Base-by-base conservation (phyloP, 306 rosid species). In the Purshia tridentata region DNA sequence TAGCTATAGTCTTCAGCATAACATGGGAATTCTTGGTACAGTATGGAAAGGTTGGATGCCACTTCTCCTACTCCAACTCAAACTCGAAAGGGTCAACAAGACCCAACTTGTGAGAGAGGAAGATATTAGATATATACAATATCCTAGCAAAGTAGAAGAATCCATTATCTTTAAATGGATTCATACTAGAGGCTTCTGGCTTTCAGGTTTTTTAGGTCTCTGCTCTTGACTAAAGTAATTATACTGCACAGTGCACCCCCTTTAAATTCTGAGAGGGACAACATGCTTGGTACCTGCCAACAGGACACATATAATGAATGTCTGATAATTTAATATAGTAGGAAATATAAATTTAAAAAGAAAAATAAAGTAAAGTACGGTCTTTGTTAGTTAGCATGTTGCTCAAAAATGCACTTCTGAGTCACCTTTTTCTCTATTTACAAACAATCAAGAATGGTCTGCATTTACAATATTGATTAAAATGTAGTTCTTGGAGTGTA, bases 11-110 rank as follows among this genome's bases (percentile, higher is more conserved):
- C 35, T 29, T 29, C 35, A 29, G 35, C 35, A 29, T 2, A 29
- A 29, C 44, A 58, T 58, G 64, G 12, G 75, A 81, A 75, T 59
- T 79, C 69, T 69, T 62, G 59, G 73, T 48, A 44, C 61, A 56
- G 62, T 56, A 55, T 44, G 45, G 53, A 48, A 64, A 41, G 72
- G 91, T 68, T 88, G 88, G 84, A 88, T 58, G 75, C 87, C 89
- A 87, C 91, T 82, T 67, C 69, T 61, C 82, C 61, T 75, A 72
- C 71, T 76, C 79, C 87, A 81, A 70, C 70, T 74, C 13, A 16
- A 29, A 29, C 35, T 29, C 44, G 70, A 77, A 73, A 65, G 35
- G 69, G 83, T 71, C 78, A 80, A 72, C 78, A 53, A 37, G 35
- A 65, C 23, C 55, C 65, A 75, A 63, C 35, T 29, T 29, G 35